phyloP scores from a whole-genome alignment of 73 alveolate genomes.

The Paramecium tetraurelia region DNA sequence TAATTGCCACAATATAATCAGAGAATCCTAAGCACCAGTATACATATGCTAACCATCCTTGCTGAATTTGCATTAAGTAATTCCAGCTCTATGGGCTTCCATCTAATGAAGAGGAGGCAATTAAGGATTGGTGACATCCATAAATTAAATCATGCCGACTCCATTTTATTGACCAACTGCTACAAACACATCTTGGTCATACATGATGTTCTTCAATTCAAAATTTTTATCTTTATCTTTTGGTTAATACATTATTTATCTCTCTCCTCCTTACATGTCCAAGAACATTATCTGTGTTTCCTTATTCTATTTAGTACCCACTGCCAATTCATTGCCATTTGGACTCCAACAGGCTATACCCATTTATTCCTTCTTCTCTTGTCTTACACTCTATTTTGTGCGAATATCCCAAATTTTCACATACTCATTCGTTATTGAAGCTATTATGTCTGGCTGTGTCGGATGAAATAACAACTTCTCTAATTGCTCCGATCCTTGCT shows the following conservation, averaged over 20 bases:
- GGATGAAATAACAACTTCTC: constrained; percentile 39
- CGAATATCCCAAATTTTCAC: constrained; percentile 42
- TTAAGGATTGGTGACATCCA: constrained; percentile 11
- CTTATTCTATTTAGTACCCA: background rate
- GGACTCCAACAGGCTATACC: constrained; percentile 35
- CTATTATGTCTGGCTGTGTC: constrained; percentile 20
- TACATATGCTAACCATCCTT: constrained; percentile 23
- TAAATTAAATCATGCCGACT: constrained; percentile 2
- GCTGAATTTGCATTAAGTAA: background rate
- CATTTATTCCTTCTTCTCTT: constrained; percentile 20
- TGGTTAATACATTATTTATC: background rate
- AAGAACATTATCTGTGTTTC: background rate
- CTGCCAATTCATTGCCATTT: constrained; percentile 45
- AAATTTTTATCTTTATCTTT: constrained; percentile 43
- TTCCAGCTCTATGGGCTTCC: constrained; percentile 17
- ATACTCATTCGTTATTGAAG: constrained; percentile 24
- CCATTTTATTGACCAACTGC: constrained; percentile 29
- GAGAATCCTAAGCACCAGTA: constrained; percentile 14
- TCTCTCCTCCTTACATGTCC: constrained; percentile 36
- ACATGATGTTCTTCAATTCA: background rate
- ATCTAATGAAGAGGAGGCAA: background rate
- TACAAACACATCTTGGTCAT: constrained; percentile 28
- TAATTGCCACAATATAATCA: background rate
- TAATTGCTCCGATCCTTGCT: constrained; percentile 19
- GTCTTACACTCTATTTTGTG: background rate